Base-by-base conservation (phyloP, 2,329 filamentous ascomycete genomes). In the Cladophialophora exuberans region DNA sequence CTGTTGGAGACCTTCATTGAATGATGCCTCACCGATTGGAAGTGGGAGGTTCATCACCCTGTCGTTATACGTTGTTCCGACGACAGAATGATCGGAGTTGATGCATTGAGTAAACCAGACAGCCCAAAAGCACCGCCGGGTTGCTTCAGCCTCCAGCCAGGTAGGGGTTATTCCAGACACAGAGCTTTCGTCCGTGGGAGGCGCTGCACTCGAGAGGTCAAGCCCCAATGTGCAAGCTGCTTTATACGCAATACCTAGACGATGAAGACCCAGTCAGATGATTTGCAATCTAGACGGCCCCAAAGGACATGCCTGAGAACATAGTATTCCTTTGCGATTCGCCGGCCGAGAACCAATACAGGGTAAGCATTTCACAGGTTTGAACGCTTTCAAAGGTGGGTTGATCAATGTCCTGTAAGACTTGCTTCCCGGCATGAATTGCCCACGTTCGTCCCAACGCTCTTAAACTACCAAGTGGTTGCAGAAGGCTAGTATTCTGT, bases 41-140 rank as follows among this genome's bases (percentile, higher is more conserved):
- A 56, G 52, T 17, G 52, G 39, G 15, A 56, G 23, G 15, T 51
- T 45, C 39, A 56, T 26, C 6, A 56, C 31, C 18, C 46, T 35
- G 20, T 51, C 52, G 41, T 30, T 51, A 20, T 51, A 50, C 17
- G 26, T 30, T 7, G 31, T 23, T n/a, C 52, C 46, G 11, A 36
- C 41, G 4, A 45, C 25, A 17, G 23, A 26, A 26, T 56, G 52
- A 22, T 56, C 52, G 18, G 52, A 39, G 23, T 51, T 56, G 30
- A 56, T 51, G 31, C 52, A 56, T 18, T 51, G 45, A 9, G 52
- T 56, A 39, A 56, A 56, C 52, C 52, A 56, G 10, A 56, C 52
- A 7, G 52, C 52, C 52, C 52, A 56, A 43, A 56, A 56, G 30
- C 52, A 56, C 15, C 52, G 45, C 10, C 52, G 36, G 9, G 39